Conservation (phyloP, 2,329 filamentous ascomycete genomes). For the Monosporascus sp. region DNA sequence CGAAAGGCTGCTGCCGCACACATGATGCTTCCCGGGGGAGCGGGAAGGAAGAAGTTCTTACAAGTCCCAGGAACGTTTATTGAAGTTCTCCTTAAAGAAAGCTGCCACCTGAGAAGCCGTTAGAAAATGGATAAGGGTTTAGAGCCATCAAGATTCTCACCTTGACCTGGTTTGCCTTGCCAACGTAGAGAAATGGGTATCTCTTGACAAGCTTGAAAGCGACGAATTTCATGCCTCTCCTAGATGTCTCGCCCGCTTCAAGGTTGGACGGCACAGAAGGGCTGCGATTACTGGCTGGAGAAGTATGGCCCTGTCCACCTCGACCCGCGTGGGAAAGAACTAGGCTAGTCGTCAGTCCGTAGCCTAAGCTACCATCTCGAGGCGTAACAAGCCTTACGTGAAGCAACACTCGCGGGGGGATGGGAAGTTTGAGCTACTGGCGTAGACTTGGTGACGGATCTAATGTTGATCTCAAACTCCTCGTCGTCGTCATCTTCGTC, state of each 20-base stretch:
- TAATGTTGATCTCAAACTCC: no score
- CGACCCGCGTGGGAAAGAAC: background rate
- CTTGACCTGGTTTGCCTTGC: constrained; percentile 43
- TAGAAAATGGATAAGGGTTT: background rate
- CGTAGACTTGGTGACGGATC: no score
- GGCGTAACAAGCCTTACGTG: background rate
- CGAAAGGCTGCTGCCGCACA: background rate
- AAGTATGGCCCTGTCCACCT: background rate
- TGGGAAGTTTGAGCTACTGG: no score
- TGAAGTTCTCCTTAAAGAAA: constrained; percentile 54
- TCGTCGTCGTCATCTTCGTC: no score
- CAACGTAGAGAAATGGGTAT: constrained; percentile 57
- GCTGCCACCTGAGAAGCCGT: constrained; percentile 30
- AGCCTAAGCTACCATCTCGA: no score
- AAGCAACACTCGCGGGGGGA: no score
- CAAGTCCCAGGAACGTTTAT: constrained; percentile 67
- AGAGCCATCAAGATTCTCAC: constrained; percentile 21
- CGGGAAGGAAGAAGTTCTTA: constrained; percentile 39
- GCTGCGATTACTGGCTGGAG: background rate
- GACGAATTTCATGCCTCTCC: constrained; percentile 31
- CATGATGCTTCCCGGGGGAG: background rate
- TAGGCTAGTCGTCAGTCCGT: background rate
- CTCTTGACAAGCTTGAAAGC: constrained; percentile 48
- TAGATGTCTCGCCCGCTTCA: constrained; percentile 20
- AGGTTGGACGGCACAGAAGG: constrained; percentile 11